Conservation (phyloP, 768 basidiomycete genomes). For the Trametes gibbosa region DNA sequence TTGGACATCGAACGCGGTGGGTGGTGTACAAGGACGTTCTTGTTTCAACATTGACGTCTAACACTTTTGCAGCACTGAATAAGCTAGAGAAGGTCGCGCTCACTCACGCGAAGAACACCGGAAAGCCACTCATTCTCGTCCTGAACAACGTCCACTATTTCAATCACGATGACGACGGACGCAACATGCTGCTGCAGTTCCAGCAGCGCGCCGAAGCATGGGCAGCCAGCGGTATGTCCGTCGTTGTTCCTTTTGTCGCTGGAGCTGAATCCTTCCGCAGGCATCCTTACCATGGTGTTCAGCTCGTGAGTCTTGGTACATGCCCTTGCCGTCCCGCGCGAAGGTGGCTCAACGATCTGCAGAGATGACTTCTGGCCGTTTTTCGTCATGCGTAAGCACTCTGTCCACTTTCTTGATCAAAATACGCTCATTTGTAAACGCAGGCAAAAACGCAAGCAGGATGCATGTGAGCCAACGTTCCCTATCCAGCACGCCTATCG, state of each 20-base stretch:
- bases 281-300: conserved; percentile 78
- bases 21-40: neutral
- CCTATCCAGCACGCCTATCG: neutral
- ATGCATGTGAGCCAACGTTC: conserved; percentile 55
- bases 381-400: conserved; percentile 54
- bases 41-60: neutral
- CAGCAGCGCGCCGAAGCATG: conserved; percentile 86
- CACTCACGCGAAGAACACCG: conserved; percentile 49
- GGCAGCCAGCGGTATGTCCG: conserved; percentile 66
- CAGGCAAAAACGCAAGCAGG: conserved; percentile 67
- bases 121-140: conserved; percentile 73
- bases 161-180: conserved; percentile 74
- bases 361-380: conserved; percentile 89
- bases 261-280: conserved; percentile 33
- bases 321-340: neutral
- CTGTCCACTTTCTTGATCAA: neutral
- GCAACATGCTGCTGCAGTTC: conserved; percentile 77
- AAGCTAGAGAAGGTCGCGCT: conserved; percentile 87
- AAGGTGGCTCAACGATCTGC: conserved; percentile 14
- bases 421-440: conserved; percentile 14
- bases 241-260: neutral
- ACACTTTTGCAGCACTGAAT: conserved; percentile 41
- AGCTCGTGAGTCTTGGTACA: conserved; percentile 59
- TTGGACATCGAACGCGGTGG: conserved; percentile 80
- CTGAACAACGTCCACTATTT: conserved; percentile 79